Percentiles rank a stretch among this genome's conserved stretches.
phyloP scores from a whole-genome alignment of 345 rosid species.

The Eutrema heterophyllum region DNA sequence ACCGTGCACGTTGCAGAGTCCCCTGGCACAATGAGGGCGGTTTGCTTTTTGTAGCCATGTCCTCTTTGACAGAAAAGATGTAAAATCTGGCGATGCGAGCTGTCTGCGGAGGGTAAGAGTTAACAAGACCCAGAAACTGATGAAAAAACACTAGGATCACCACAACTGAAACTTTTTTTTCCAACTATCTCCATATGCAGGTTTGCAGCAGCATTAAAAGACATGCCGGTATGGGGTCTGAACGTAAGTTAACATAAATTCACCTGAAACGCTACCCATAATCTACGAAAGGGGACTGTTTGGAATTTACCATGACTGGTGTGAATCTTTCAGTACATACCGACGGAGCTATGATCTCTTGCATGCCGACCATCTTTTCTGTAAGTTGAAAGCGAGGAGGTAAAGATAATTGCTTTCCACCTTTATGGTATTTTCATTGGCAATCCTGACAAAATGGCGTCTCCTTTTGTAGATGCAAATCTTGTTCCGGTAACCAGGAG shows the following conservation, averaged over 20 bases:
- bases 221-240: no score
- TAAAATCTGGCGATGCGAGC: conserved; percentile 92
- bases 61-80: conserved; percentile 41
- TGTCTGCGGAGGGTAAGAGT: conserved; percentile 79
- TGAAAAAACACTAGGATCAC: background rate
- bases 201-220: no score
- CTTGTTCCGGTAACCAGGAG: conserved; percentile 59
- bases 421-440: no score
- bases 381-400: conserved; percentile 32
- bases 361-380: conserved; percentile 36
- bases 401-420: background rate
- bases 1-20: conserved; percentile 94
- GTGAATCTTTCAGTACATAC: conserved; percentile 28
- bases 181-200: background rate
- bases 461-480: conserved; percentile 52
- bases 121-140: background rate
- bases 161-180: background rate
- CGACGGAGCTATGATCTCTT: conserved; percentile 21
- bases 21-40: conserved; percentile 96
- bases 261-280: no score
- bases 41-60: conserved; percentile 52
- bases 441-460: background rate
- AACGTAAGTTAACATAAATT: conserved; percentile 27
- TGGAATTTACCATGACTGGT: no score
- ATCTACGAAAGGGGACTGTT: conserved; percentile 69